phyloP scores from a whole-genome alignment of 306 rosid species.

The Citrullus mucosospermus region DNA sequence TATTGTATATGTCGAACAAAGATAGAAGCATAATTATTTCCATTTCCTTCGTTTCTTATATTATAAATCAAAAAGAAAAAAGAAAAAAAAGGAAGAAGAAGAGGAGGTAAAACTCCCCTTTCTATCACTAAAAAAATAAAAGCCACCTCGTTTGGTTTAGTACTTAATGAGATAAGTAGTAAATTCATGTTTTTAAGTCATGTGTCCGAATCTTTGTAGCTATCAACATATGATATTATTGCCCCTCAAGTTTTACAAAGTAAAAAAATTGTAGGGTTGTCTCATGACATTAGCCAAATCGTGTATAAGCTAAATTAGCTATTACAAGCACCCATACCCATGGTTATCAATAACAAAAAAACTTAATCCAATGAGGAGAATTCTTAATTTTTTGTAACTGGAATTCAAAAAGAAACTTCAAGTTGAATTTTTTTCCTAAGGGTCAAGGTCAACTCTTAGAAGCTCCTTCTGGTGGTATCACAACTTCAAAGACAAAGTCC shows the following conservation, averaged over 20 bases:
- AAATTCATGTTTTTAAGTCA: not conserved
- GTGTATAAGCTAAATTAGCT: not conserved
- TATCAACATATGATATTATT: not conserved
- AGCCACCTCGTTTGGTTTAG: not conserved
- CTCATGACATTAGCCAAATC: not conserved
- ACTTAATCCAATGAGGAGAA: not conserved
- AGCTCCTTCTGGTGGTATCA: not conserved
- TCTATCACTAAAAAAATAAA: not conserved
- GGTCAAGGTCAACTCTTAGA: not conserved
- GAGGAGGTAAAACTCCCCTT: not conserved
- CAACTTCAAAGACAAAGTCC: not conserved
- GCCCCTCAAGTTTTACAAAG: too few species aligned
- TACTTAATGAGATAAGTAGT: not conserved
- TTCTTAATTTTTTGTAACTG: not conserved
- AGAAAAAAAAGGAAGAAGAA: too few species aligned
- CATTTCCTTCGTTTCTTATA: not conserved
- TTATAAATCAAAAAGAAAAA: too few species aligned
- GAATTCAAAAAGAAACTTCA: not conserved
- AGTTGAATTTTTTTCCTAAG: not conserved
- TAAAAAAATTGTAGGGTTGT: too few species aligned
- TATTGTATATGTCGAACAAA: slow-evolving; percentile 17
- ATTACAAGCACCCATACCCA: not conserved
- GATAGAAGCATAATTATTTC: not conserved
- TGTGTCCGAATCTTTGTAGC: not conserved
- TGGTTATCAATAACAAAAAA: not conserved